Evolutionary conservation across 2,329 filamentous ascomycete genomes (phyloP).

Genomic region (Penicillium sp.): DNA sequence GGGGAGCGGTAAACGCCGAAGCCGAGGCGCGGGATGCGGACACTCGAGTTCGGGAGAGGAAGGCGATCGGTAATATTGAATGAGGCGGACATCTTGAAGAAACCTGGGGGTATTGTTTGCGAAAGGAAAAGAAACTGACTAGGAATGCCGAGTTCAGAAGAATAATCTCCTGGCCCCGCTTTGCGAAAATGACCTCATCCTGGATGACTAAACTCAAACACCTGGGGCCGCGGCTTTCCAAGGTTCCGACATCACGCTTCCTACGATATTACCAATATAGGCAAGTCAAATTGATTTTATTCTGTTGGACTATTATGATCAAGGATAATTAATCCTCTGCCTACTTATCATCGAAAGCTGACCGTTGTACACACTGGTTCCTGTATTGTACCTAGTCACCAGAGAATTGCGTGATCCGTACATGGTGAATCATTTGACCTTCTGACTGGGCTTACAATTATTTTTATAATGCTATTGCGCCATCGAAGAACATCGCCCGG

Average conservation of each 20-base stretch:
- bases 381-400: neutral
- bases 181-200: constrained; percentile 9
- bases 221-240: neutral
- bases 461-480: constrained; percentile 11
- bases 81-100: constrained; percentile 27
- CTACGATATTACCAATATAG: neutral
- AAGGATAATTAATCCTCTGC: neutral
- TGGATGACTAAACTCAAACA: constrained; percentile 2
- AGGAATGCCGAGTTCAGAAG: neutral
- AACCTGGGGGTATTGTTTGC: neutral
- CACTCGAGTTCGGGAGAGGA: constrained; percentile 43
- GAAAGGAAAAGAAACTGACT: neutral
- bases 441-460: neutral
- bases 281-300: neutral
- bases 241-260: neutral
- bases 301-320: neutral
- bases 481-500: constrained; percentile 24
- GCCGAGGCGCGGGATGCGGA: constrained; percentile 57
- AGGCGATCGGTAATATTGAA: constrained; percentile 43
- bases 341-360: neutral
- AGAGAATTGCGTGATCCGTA: neutral
- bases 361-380: neutral
- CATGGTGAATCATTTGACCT: too few relatives aligned
- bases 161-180: constrained; percentile 7
- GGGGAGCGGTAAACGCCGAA: constrained; percentile 63